Percentiles rank a stretch among this genome's conserved stretches.
Evolutionary conservation across 2,329 filamentous ascomycete genomes (phyloP).

Genomic region (Talaromyces amestolkiae): DNA sequence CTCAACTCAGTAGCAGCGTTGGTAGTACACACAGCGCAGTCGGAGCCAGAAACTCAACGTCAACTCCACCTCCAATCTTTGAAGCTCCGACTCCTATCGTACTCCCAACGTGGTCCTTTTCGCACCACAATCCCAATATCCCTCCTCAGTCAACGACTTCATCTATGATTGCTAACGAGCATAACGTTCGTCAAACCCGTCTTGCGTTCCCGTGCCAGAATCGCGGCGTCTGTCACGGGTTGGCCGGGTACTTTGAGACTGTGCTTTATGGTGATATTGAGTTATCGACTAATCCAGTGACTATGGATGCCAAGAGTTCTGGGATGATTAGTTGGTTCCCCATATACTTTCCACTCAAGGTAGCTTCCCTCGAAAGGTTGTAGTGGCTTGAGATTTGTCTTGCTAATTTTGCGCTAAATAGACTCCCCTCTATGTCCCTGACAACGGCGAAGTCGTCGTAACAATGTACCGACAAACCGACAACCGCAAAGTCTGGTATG

Average conservation of each 20-base stretch:
- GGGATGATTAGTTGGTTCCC: conserved; percentile 99
- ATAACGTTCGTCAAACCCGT: conserved; percentile 79
- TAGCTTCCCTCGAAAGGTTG: conserved; percentile 38
- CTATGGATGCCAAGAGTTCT: conserved; percentile 86
- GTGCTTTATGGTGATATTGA: conserved; percentile 86
- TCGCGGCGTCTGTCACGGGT: conserved; percentile 80
- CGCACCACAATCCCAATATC: conserved; percentile 42
- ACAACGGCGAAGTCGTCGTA: conserved; percentile 78
- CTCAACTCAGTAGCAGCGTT: conserved; percentile 19
- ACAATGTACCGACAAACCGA: conserved; percentile 97
- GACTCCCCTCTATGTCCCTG: conserved; percentile 82
- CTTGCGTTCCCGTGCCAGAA: conserved; percentile 74
- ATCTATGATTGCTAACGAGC: conserved; percentile 71
- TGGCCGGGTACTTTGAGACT: conserved; percentile 94
- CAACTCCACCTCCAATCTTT: conserved; percentile 30
- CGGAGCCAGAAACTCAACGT: conserved; percentile 25
- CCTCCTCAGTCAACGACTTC: conserved; percentile 31
- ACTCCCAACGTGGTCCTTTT: conserved; percentile 46
- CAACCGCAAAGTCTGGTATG: conserved; percentile 95
- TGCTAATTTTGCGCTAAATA: conserved; percentile 39
- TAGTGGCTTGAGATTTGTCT: background rate
- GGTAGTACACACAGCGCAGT: conserved; percentile 24
- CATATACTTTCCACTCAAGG: conserved; percentile 95
- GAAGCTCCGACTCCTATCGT: conserved; percentile 40
- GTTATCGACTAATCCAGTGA: conserved; percentile 87